These are phyloP conservation scores for Aspergillus fumigatus DNA, from an alignment of 2,329 filamentous ascomycete species.

Conservation along the genomic window DNA sequence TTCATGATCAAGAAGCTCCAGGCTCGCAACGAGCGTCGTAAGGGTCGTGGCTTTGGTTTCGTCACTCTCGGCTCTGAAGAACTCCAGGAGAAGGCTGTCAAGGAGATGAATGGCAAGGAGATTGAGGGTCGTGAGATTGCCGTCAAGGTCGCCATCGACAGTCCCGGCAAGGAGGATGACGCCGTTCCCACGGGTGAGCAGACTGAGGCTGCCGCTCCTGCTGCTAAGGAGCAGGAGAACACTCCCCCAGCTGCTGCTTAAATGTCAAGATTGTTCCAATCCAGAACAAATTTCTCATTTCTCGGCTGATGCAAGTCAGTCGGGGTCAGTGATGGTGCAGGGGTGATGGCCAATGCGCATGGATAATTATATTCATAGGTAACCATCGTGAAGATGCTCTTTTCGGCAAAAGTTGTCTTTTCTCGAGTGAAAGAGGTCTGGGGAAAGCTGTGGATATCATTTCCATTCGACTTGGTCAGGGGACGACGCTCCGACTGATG, in stretches of 20 bases:
- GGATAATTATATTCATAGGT: constrained; percentile 24
- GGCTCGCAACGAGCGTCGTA: constrained; percentile 94
- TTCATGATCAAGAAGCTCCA: constrained; percentile 99
- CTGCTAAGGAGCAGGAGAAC: not conserved
- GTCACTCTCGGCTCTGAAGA: constrained; percentile 94
- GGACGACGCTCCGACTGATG: constrained; percentile 13
- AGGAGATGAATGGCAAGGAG: constrained; percentile 99
- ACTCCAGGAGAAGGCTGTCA: constrained; percentile 92
- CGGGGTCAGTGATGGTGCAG: not conserved
- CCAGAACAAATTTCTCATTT: constrained; percentile 10
- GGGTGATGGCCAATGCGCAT: constrained; percentile 10
- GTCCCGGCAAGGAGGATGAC: constrained; percentile 96
- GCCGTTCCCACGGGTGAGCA: constrained; percentile 50
- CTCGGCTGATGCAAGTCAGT: not conserved
- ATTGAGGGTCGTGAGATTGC: constrained; percentile 98
- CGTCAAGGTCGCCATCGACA: constrained; percentile 99
- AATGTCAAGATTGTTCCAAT: constrained; percentile 23
- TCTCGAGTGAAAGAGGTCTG: constrained; percentile 7
- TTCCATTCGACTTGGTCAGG: constrained; percentile 20
- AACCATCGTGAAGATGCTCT: constrained; percentile 13
- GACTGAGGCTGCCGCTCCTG: constrained; percentile 21
- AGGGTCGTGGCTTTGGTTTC: constrained; percentile 98
- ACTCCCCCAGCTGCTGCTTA: constrained; percentile 36
- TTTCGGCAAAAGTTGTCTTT: constrained; percentile 2
- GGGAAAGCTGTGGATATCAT: constrained; percentile 20